Conservation (phyloP, 148 eudicot genomes). For the Nepenthes mirabilis region DNA sequence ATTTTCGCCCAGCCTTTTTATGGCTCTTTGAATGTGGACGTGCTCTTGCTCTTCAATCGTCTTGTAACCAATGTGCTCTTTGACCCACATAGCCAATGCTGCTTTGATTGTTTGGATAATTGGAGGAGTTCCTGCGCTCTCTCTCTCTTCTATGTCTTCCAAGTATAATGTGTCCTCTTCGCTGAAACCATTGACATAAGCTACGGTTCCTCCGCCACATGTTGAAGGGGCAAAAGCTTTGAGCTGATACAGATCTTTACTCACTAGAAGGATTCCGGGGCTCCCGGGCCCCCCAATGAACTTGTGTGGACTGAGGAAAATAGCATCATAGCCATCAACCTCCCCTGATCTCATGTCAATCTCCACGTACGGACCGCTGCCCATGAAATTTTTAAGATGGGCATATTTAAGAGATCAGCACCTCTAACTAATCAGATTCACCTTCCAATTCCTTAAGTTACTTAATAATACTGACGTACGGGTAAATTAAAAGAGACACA, state of each 20-base stretch:
- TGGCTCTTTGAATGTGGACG: conserved; percentile 12
- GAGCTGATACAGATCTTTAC: conserved; percentile 30
- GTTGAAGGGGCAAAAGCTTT: conserved; percentile 23
- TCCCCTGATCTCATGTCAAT: conserved; percentile 40
- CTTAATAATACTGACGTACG: too few species aligned
- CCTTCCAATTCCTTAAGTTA: too few species aligned
- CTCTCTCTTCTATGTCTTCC: conserved; percentile 30
- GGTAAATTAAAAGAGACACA: neutral
- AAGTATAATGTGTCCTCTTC: conserved; percentile 26
- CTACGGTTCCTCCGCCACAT: conserved; percentile 36
- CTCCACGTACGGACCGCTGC: conserved; percentile 33
- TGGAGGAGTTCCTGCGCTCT: conserved; percentile 38
- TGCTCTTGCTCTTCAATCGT: conserved; percentile 18
- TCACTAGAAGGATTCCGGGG: conserved; percentile 36
- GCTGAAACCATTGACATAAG: conserved; percentile 28
- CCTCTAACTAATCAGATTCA: too few species aligned
- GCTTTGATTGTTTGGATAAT: conserved; percentile 29
- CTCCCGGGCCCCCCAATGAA: conserved; percentile 37
- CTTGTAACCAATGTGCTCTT: conserved; percentile 26
- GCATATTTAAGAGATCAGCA: too few species aligned
- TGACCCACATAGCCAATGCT: conserved; percentile 38
- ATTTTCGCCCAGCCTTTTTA: conserved; percentile 13
- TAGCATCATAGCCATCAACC: conserved; percentile 35
- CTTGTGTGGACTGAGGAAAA: conserved; percentile 37
- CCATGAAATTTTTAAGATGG: neutral